Conservation (phyloP, 139 green algal species). For the Diplosphaera chodatii region DNA sequence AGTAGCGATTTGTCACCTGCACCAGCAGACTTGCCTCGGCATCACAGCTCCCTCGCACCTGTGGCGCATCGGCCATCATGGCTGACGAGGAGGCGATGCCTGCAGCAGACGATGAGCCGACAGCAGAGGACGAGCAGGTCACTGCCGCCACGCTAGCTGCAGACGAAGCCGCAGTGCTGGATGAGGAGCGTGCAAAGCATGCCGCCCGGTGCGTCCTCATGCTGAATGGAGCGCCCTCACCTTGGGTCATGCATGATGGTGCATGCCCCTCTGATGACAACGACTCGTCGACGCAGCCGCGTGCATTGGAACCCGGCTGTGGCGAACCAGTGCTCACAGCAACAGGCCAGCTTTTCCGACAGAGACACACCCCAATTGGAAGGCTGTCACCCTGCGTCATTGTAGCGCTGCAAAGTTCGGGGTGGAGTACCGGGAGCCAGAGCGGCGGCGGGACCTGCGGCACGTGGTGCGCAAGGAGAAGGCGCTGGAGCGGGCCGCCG, state of each 20-base stretch:
- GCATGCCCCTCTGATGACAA: neutral
- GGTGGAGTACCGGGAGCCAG: constrained; percentile 43
- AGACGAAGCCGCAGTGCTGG: neutral
- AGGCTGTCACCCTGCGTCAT: neutral
- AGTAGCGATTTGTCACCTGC: too few relatives aligned
- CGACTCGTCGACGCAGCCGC: neutral
- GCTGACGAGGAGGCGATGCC: too few relatives aligned
- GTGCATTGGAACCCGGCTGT: neutral
- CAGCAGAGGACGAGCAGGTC: neutral
- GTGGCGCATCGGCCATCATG: too few relatives aligned
- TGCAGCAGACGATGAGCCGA: neutral
- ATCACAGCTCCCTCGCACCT: too few relatives aligned
- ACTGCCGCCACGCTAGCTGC: neutral
- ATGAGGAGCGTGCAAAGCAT: constrained; percentile 2
- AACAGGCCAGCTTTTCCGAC: too few relatives aligned
- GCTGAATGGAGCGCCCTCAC: neutral
- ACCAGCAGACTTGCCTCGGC: too few relatives aligned
- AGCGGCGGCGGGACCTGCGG: constrained; percentile 31
- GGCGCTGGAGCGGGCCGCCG: neutral
- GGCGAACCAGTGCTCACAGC: too few relatives aligned
- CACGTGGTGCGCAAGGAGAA: constrained; percentile 29
- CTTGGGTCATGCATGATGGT: neutral
- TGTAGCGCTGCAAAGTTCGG: constrained; percentile 60
- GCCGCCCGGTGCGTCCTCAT: neutral
- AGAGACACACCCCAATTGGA: neutral